phyloP scores from a whole-genome alignment of 2,329 filamentous ascomycete species.

The Aspergillus novofumigatus region DNA sequence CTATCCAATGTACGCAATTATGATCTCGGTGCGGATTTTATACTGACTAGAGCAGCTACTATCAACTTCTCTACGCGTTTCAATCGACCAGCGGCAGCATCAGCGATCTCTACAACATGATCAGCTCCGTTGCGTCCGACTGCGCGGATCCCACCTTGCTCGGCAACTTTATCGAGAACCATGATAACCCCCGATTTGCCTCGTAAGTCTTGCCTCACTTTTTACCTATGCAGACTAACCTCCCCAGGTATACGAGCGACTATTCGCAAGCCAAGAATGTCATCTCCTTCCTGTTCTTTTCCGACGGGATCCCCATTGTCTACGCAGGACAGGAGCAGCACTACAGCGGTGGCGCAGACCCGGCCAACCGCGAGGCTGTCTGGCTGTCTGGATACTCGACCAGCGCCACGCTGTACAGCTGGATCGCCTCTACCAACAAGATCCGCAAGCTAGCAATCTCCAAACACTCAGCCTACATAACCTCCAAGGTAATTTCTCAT shows the following conservation, averaged over 20 bases:
- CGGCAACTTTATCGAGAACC: conserved; percentile 56
- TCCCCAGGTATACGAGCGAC: conserved; percentile 14
- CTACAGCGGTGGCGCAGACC: conserved; percentile 47
- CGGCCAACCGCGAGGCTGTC: conserved; percentile 52
- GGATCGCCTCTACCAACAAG: conserved; percentile 46
- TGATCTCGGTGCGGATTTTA: background rate
- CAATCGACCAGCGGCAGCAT: conserved; percentile 28
- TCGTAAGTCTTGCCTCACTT: conserved; percentile 10
- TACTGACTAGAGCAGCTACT: conserved; percentile 15
- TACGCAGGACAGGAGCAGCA: conserved; percentile 65
- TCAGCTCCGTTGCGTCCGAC: conserved; percentile 21
- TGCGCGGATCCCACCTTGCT: conserved; percentile 45
- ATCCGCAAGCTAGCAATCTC: conserved; percentile 44
- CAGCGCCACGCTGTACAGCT: conserved; percentile 44
- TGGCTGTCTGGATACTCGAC: conserved; percentile 53
- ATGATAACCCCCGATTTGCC: conserved; percentile 55
- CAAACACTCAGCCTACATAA: conserved; percentile 35
- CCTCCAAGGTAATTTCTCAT: conserved; percentile 22
- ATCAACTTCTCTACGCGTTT: conserved; percentile 30
- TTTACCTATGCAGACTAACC: background rate
- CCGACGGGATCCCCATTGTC: conserved; percentile 58
- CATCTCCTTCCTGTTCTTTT: conserved; percentile 56
- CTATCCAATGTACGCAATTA: conserved; percentile 35
- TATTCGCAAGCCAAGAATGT: conserved; percentile 54
- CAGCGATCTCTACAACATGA: conserved; percentile 26